Conservation (phyloP, 1,139 yeast genomes). For the Diutina sp. region DNA sequence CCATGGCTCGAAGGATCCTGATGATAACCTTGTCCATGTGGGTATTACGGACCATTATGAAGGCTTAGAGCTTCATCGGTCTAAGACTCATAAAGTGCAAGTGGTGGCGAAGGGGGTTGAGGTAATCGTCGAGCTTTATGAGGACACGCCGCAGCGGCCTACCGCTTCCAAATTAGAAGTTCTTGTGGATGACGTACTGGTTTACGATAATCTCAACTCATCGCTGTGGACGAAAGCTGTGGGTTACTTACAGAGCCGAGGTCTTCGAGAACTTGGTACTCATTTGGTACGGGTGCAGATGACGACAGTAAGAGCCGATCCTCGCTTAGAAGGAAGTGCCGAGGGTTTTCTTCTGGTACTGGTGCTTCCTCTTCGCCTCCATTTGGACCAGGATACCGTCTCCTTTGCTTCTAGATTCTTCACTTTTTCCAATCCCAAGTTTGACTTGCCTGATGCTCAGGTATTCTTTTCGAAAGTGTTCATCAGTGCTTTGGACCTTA, state of each 20-base stretch:
- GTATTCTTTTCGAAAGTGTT: constrained; percentile 59
- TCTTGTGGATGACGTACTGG: constrained; percentile 21
- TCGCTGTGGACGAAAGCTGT: constrained; percentile 88
- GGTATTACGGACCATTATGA: constrained; percentile 17
- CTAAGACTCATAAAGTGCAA: constrained; percentile 48
- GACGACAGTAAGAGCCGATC: constrained; percentile 54
- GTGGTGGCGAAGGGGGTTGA: constrained; percentile 44
- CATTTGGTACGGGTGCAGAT: constrained; percentile 47
- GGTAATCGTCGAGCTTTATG: constrained; percentile 32
- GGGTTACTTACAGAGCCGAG: constrained; percentile 54
- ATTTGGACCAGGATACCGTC: constrained; percentile 86
- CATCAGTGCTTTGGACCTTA: constrained; percentile 48
- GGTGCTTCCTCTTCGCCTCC: constrained; percentile 64
- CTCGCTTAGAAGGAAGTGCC: constrained; percentile 43
- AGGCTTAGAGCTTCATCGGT: constrained; percentile 49
- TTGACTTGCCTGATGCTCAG: constrained; percentile 49
- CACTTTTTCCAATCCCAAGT: constrained; percentile 66
- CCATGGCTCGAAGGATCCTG: not conserved
- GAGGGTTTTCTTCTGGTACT: constrained; percentile 49
- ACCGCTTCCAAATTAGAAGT: constrained; percentile 21
- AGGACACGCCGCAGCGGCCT: constrained; percentile 26
- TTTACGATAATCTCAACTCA: constrained; percentile 69
- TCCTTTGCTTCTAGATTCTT: constrained; percentile 74
- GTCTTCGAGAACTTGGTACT: constrained; percentile 59
- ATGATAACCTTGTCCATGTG: constrained; percentile 8